phyloP scores from a whole-genome alignment of 2,329 filamentous ascomycete species.

The Colletotrichum melonis region DNA sequence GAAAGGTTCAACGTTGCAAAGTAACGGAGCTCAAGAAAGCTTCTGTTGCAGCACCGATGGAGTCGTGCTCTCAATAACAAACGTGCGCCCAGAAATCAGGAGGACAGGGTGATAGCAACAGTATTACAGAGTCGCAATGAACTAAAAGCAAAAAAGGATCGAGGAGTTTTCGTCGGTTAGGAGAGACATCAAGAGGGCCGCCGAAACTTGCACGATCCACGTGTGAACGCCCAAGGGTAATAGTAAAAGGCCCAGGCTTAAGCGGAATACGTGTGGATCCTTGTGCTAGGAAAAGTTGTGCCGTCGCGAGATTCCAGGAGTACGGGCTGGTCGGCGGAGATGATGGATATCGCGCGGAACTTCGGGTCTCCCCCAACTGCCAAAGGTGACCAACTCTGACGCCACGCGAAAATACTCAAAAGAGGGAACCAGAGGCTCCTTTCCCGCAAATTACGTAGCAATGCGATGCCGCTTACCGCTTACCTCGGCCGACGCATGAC shows the following conservation, averaged over 20 bases:
- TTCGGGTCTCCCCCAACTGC: background rate
- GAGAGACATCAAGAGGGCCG: background rate
- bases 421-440: background rate
- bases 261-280: constrained; percentile 10
- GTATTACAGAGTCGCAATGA: background rate
- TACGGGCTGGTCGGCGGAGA: constrained; percentile 13
- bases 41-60: constrained; percentile 1
- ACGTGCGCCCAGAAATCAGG: background rate
- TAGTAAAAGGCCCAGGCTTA: background rate
- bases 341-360: constrained; percentile 4
- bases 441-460: constrained; percentile 1
- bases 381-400: background rate
- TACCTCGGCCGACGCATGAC: background rate
- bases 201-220: background rate
- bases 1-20: constrained; percentile 10
- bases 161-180: background rate
- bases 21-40: background rate
- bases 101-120: background rate
- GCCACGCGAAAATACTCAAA: background rate
- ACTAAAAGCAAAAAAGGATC: background rate
- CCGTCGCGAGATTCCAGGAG: constrained; percentile 28
- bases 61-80: background rate
- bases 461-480: background rate
- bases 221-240: background rate
- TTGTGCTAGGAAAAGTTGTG: background rate